These are phyloP conservation scores for Ophiostoma ips DNA, from an alignment of 2,329 filamentous ascomycete species.

Conservation along the genomic window DNA sequence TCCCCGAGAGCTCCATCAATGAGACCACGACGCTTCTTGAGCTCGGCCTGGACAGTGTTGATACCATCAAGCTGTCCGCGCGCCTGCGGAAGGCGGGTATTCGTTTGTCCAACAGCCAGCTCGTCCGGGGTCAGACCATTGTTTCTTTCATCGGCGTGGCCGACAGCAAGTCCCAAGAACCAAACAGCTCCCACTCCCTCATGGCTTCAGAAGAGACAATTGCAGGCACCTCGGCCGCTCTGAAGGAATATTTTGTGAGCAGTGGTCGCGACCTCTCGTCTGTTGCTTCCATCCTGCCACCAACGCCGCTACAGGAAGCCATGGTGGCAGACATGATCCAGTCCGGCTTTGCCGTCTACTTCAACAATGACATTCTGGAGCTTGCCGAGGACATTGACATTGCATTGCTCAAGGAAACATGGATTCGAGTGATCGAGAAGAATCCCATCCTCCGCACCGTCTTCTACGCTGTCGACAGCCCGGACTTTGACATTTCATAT, in stretches of 20 bases:
- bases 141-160: slow-evolving; percentile 34
- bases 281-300: slow-evolving; percentile 51
- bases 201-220: neutral
- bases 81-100: slow-evolving; percentile 49
- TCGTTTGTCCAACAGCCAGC: slow-evolving; percentile 53
- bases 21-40: slow-evolving; percentile 57
- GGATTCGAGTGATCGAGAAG: slow-evolving; percentile 40
- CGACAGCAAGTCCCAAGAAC: neutral
- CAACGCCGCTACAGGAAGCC: slow-evolving; percentile 73
- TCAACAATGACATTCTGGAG: slow-evolving; percentile 68
- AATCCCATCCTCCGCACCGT: slow-evolving; percentile 64
- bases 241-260: slow-evolving; percentile 25
- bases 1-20: slow-evolving; percentile 35
- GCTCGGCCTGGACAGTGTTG: slow-evolving; percentile 82
- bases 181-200: neutral
- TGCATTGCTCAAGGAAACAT: slow-evolving; percentile 43
- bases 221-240: slow-evolving; percentile 12
- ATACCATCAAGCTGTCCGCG: slow-evolving; percentile 71
- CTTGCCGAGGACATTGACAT: slow-evolving; percentile 42
- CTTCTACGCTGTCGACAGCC: slow-evolving; percentile 54
- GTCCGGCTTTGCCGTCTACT: slow-evolving; percentile 63
- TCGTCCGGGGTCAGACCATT: slow-evolving; percentile 62
- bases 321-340: slow-evolving; percentile 72
- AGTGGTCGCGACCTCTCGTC: slow-evolving; percentile 23
- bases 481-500: slow-evolving; percentile 35